A percentile compares a stretch with the other conserved stretches of the same genome.
These are phyloP conservation scores for Penicillium oxalicum DNA, from an alignment of 2,329 filamentous ascomycete species.

Conservation along the genomic window DNA sequence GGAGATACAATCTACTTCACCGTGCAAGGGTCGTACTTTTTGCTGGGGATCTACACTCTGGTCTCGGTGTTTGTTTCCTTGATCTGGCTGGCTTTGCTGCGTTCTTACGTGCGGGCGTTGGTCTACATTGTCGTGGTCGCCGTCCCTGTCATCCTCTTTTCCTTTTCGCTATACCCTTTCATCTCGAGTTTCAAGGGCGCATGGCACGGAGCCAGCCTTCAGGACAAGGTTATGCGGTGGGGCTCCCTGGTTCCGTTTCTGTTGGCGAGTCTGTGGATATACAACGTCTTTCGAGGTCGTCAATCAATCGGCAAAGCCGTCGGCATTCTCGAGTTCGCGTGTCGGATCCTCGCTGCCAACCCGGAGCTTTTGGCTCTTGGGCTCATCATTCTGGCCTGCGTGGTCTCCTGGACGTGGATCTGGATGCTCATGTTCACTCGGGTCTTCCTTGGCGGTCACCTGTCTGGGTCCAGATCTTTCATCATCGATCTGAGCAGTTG, in stretches of 20 bases:
- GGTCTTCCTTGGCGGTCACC: slow-evolving; percentile 87
- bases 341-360: slow-evolving; percentile 78
- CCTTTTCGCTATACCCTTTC: slow-evolving; percentile 86
- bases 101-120: slow-evolving; percentile 80
- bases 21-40: slow-evolving; percentile 76
- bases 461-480: slow-evolving; percentile 59
- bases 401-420: slow-evolving; percentile 87
- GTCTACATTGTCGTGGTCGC: slow-evolving; percentile 75
- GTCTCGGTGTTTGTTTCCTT: slow-evolving; percentile 84
- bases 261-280: slow-evolving; percentile 72
- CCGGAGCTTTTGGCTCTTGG: slow-evolving; percentile 79
- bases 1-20: slow-evolving; percentile 94
- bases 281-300: slow-evolving; percentile 73
- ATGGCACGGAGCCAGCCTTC: slow-evolving; percentile 68
- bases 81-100: slow-evolving; percentile 80
- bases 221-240: slow-evolving; percentile 87
- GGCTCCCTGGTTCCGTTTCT: slow-evolving; percentile 69
- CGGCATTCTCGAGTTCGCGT: slow-evolving; percentile 85
- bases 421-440: slow-evolving; percentile 97
- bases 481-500: slow-evolving; percentile 83
- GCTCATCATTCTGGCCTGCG: slow-evolving; percentile 65
- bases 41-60: slow-evolving; percentile 84
- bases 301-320: slow-evolving; percentile 76
- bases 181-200: slow-evolving; percentile 79
- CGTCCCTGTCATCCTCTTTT: slow-evolving; percentile 78